Percentiles rank a stretch among this genome's conserved stretches.
These are phyloP conservation scores for Artemisia argyi DNA, from an alignment of 129 eudicot species.

Conservation along the genomic window DNA sequence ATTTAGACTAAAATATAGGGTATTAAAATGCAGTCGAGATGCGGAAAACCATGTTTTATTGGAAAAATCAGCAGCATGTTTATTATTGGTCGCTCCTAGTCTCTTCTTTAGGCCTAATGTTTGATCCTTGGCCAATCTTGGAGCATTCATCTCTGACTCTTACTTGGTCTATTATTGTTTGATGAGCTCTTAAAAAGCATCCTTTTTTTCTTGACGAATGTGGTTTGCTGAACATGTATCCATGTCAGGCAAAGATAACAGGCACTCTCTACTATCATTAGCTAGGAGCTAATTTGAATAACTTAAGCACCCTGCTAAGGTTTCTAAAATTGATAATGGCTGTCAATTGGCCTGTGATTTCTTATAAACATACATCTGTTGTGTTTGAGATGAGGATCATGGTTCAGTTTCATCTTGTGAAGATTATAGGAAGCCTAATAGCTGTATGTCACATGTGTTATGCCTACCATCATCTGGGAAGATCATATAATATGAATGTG, in stretches of 20 bases:
- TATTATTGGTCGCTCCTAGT: no score
- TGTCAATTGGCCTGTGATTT: no score
- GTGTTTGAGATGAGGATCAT: background rate
- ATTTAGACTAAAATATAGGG: background rate
- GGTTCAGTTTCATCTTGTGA: conserved; percentile 4
- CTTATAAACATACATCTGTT: background rate
- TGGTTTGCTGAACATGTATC: no score
- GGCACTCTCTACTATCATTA: no score
- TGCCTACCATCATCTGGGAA: background rate
- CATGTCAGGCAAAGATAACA: no score
- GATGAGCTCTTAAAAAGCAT: no score
- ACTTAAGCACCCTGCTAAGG: background rate
- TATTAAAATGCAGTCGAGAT: background rate
- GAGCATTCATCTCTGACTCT: no score
- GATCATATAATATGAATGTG: background rate
- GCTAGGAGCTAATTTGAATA: no score
- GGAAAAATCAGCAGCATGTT: conserved; percentile 10
- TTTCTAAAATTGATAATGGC: background rate
- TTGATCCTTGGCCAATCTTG: no score
- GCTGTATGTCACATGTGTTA: background rate
- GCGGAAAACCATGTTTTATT: background rate
- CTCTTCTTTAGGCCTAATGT: no score
- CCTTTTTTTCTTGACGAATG: no score
- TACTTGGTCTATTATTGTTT: no score
- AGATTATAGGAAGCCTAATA: conserved; percentile 15